A percentile compares a stretch with the other conserved stretches of the same genome.
phyloP scores from a whole-genome alignment of 306 rosid genomes.

The Vachellia pachyceras region DNA sequence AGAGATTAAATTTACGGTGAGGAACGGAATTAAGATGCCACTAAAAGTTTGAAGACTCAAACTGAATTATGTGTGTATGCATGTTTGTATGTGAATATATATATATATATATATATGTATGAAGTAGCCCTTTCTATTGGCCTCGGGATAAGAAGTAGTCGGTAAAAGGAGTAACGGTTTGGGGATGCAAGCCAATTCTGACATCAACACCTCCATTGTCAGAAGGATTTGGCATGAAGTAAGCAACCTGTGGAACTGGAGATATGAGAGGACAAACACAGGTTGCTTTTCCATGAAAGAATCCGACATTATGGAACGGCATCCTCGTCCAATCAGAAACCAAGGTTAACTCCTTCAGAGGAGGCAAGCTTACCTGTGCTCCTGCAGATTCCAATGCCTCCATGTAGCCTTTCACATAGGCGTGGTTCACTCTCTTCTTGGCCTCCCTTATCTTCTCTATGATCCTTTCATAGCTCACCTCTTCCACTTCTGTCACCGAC shows the following conservation, averaged over 20 bases:
- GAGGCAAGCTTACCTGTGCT: slow-evolving; percentile 59
- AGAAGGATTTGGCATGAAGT: slow-evolving; percentile 64
- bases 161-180: slow-evolving; percentile 46
- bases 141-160: slow-evolving; percentile 43
- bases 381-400: slow-evolving; percentile 54
- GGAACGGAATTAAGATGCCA: neutral
- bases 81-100: too few species aligned
- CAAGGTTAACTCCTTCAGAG: slow-evolving; percentile 69
- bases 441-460: slow-evolving; percentile 60
- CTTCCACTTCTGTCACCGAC: slow-evolving; percentile 50
- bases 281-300: slow-evolving; percentile 56
- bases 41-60: neutral
- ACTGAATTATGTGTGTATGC: neutral
- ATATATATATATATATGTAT: neutral
- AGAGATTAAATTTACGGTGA: neutral
- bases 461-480: slow-evolving; percentile 45
- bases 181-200: slow-evolving; percentile 58
- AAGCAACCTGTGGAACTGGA: slow-evolving; percentile 65
- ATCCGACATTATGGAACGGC: slow-evolving; percentile 67
- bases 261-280: slow-evolving; percentile 65
- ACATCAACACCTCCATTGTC: slow-evolving; percentile 53
- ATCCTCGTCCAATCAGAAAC: slow-evolving; percentile 86
- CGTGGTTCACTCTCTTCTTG: slow-evolving; percentile 56
- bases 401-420: slow-evolving; percentile 60
- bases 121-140: neutral